A percentile compares a stretch with the other conserved stretches of the same genome.
Conservation (phyloP, 73 alveolate genomes). For the Effrenium voratum region DNA sequence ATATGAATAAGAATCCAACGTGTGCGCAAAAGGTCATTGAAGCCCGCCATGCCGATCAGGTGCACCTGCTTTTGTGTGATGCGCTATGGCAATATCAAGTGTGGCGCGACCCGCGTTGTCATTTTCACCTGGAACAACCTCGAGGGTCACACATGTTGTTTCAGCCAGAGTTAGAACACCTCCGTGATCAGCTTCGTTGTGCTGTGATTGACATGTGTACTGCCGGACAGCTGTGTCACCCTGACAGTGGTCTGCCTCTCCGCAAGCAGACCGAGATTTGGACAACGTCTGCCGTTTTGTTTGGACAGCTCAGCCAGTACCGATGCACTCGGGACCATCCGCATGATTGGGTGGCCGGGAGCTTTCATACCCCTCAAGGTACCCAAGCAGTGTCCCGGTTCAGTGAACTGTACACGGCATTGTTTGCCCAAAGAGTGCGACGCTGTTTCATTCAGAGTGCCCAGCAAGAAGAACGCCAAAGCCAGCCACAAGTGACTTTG, state of each 20-base stretch:
- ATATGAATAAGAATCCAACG: not conserved
- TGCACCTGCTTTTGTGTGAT: not conserved
- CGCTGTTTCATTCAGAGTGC: no score
- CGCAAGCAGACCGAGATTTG: not conserved
- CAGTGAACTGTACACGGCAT: not conserved
- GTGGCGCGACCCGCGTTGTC: not conserved
- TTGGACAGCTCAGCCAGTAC: not conserved
- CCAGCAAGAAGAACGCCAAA: no score
- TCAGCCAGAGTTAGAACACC: not conserved
- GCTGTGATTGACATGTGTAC: not conserved
- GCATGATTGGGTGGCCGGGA: not conserved
- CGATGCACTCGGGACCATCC: not conserved
- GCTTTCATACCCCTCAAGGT: not conserved
- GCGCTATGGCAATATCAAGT: not conserved
- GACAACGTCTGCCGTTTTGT: not conserved
- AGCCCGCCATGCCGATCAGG: not conserved
- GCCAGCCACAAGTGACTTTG: no score
- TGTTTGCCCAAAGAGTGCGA: not conserved
- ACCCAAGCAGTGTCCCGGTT: not conserved
- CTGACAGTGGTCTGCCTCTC: not conserved
- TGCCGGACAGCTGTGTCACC: not conserved
- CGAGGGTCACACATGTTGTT: not conserved
- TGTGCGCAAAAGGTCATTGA: not conserved
- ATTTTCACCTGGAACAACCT: slow-evolving; percentile 15
- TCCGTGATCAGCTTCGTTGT: not conserved